Evolutionary conservation across 2,329 filamentous ascomycete genomes (phyloP), one percentile per base, ranked within the genome.

Genomic region (Aspergillus sojae): DNA sequence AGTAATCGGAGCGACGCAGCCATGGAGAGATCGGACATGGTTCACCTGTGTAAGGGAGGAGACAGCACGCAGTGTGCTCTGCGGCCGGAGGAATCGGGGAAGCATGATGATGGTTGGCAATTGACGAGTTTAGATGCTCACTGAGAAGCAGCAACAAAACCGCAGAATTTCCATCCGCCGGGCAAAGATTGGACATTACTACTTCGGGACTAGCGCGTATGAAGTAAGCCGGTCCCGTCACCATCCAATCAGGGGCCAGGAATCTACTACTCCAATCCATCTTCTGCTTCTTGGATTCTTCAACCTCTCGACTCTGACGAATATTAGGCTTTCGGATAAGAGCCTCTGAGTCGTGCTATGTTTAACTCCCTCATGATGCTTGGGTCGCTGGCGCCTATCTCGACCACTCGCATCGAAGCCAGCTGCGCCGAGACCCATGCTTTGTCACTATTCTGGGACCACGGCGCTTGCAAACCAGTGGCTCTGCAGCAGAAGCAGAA

Each of bases 71-170:
- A 82, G 76, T 67, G 75, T 73, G 66, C 74, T 71, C 74, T 80
- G 78, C 77, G 79, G 79, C 78, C 80, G 75, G 71, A 75, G 68
- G 64, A 78, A 67, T 70, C 76, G 74, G 72, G 77, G 76, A 70
- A 81, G 73, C 76, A 82, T 80, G 72, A 76, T 78, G 75, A 70
- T 52, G 57, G 61, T 54, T 67, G 61, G 64, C 59, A 66, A 64
- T 67, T 64, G 69, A 65, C 61, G 65, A 57, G 55, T 46, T 55
- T 39, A 66, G 60, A 64, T 67, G 55, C 53, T 58, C 53, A 36
- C 46, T 39, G 46, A 60, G 48, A 62, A 55, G 58, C 58, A 63
- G 61, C 60, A 61, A 58, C 61, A 63, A 66, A 63, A 60, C 68
- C 72, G 71, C 73, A 78, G 74, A 77, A 77, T 74, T 78, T 78